These are phyloP conservation scores for Phytopythium kandeliae DNA, from an alignment of 352 stramenopile genomes.

Conservation along the genomic window DNA sequence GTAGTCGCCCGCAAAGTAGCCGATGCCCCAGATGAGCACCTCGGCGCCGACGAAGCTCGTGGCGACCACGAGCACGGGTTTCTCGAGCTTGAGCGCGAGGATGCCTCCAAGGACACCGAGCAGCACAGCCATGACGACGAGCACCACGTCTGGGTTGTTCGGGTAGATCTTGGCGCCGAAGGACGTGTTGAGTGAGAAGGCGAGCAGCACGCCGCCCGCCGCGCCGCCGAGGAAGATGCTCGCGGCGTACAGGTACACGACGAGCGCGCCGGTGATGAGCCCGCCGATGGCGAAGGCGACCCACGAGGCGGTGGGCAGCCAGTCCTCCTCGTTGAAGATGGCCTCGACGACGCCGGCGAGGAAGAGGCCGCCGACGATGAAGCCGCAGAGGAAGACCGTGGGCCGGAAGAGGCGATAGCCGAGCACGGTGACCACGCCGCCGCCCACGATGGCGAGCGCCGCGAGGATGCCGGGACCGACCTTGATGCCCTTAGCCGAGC, in stretches of 20 bases:
- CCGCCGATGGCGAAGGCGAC: slow-evolving; percentile 44
- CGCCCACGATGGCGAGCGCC: slow-evolving; percentile 38
- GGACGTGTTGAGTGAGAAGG: slow-evolving; percentile 42
- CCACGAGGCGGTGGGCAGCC: slow-evolving; percentile 52
- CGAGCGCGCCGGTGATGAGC: slow-evolving; percentile 27
- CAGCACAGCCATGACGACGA: slow-evolving; percentile 32
- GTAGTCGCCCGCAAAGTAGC: slow-evolving; percentile 65
- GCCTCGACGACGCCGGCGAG: slow-evolving; percentile 47
- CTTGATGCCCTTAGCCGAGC: slow-evolving; percentile 33
- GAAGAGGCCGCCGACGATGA: slow-evolving; percentile 64
- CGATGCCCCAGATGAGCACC: slow-evolving; percentile 47
- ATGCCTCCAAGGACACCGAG: slow-evolving; percentile 34
- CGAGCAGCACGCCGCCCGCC: slow-evolving; percentile 41
- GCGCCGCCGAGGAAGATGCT: slow-evolving; percentile 47
- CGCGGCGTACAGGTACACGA: slow-evolving; percentile 41
- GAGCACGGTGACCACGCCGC: slow-evolving; percentile 34
- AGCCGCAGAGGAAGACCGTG: slow-evolving; percentile 61
- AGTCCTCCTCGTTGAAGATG: slow-evolving; percentile 36
- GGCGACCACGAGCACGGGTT: slow-evolving; percentile 42
- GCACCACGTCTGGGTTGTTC: slow-evolving; percentile 33
- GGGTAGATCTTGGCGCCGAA: slow-evolving; percentile 47
- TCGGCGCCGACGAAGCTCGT: slow-evolving; percentile 56
- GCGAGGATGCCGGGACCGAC: slow-evolving; percentile 41
- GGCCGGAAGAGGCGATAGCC: slow-evolving; percentile 58
- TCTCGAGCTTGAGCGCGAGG: slow-evolving; percentile 50